Evolutionary conservation across 2,329 filamentous ascomycete genomes (phyloP).

Genomic region (Lecanosticta acicola): DNA sequence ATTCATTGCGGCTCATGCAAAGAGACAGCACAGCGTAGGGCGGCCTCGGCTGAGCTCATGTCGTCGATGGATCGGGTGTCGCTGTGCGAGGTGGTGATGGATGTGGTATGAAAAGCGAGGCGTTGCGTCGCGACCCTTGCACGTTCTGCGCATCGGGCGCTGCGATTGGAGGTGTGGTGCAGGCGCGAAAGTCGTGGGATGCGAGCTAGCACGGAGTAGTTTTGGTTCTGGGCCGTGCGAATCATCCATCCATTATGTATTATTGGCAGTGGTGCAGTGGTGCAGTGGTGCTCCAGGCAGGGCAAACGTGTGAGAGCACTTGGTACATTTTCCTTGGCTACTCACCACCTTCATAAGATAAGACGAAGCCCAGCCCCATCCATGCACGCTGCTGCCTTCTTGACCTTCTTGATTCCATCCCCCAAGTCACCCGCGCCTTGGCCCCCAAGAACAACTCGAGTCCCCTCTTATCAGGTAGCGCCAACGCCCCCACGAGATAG

Average conservation of each 20-base stretch:
- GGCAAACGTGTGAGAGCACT: not conserved
- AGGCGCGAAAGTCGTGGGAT: not conserved
- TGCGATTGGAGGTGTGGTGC: not conserved
- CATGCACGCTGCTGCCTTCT: not conserved
- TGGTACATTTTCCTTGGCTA: not conserved
- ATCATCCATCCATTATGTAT: no score
- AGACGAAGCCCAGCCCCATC: no score
- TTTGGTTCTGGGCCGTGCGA: not conserved
- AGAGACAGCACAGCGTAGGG: not conserved
- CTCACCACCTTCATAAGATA: not conserved
- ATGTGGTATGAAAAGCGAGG: not conserved
- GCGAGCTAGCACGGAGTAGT: not conserved
- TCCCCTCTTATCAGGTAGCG: no score
- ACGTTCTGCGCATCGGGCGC: not conserved
- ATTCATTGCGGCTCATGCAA: no score
- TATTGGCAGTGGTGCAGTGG: no score
- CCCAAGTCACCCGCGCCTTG: not conserved
- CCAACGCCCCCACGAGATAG: not conserved
- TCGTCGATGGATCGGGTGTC: not conserved
- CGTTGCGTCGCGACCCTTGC: not conserved
- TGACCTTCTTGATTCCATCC: not conserved
- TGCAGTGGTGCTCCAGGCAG: no score
- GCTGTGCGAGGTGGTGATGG: not conserved
- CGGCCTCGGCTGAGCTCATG: not conserved
- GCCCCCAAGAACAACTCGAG: not conserved